These are phyloP conservation scores for Thalia dealbata DNA, from an alignment of 176 grass and related monocot genomes.

Conservation along the genomic window DNA sequence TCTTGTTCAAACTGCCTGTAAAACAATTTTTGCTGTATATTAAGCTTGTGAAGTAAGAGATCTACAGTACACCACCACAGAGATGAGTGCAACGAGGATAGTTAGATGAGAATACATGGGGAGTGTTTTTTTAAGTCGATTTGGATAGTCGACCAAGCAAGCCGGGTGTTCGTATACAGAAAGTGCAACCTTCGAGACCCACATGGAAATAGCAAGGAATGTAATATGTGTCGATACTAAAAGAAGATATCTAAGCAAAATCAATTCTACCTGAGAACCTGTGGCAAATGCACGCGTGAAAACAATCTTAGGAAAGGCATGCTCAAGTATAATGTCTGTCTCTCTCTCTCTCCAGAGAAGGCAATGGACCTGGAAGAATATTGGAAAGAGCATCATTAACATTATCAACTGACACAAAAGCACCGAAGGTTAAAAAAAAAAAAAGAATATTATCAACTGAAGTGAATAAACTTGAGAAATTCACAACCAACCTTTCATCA, in stretches of 20 bases:
- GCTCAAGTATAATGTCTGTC: not conserved
- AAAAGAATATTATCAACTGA: too few relatives aligned
- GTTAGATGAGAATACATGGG: not conserved
- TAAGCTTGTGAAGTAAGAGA: not conserved
- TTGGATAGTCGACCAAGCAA: too few relatives aligned
- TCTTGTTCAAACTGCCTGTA: constrained; percentile 79
- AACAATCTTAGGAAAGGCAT: constrained; percentile 3
- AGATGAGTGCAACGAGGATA: not conserved
- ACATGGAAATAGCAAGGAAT: not conserved
- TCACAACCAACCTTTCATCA: too few relatives aligned
- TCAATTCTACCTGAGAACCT: constrained; percentile 3
- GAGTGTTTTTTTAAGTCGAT: too few relatives aligned
- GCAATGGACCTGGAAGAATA: not conserved
- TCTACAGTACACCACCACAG: not conserved
- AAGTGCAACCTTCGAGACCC: not conserved
- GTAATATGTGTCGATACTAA: not conserved
- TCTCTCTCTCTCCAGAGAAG: not conserved
- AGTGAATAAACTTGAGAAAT: too few relatives aligned
- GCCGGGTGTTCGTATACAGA: too few relatives aligned
- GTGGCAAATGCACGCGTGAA: not conserved
- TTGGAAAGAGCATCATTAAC: not conserved
- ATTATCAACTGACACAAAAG: too few relatives aligned
- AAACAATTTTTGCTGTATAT: not conserved
- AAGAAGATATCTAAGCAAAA: not conserved
- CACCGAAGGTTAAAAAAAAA: too few relatives aligned